These are phyloP conservation scores for Diospyros kaki DNA, from an alignment of 148 eudicot genomes.

Conservation along the genomic window DNA sequence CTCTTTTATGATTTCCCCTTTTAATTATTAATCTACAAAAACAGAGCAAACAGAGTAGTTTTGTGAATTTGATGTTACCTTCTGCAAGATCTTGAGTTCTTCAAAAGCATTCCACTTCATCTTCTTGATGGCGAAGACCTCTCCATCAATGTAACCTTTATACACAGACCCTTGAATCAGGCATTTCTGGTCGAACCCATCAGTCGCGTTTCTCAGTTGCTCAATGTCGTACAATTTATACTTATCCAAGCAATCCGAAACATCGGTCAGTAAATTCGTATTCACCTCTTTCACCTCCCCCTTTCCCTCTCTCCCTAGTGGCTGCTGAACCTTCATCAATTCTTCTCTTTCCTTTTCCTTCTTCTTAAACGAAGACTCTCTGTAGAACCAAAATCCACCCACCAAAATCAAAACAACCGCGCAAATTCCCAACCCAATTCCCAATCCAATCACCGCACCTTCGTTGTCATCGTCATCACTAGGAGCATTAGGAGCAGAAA, in stretches of 20 bases:
- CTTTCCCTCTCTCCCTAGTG: conserved; percentile 16
- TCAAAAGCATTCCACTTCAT: conserved; percentile 98
- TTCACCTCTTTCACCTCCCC: conserved; percentile 38
- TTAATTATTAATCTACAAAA: not conserved
- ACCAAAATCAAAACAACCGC: conserved; percentile 41
- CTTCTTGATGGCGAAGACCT: conserved; percentile 73
- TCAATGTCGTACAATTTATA: conserved; percentile 69
- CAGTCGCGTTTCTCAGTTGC: conserved; percentile 62
- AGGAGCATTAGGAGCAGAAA: not conserved
- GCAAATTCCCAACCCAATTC: conserved; percentile 61
- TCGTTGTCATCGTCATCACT: conserved; percentile 19
- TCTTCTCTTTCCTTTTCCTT: conserved; percentile 11
- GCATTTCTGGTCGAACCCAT: conserved; percentile 56
- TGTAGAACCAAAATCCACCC: conserved; percentile 34
- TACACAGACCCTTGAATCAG: conserved; percentile 81
- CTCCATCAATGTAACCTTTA: conserved; percentile 66
- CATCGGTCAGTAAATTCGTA: conserved; percentile 71
- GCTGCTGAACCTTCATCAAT: conserved; percentile 16
- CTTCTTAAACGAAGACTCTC: conserved; percentile 29
- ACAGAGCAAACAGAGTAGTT: too few species aligned
- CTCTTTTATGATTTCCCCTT: not conserved
- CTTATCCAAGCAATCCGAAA: conserved; percentile 90
- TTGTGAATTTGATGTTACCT: conserved; percentile 37
- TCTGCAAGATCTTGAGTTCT: conserved; percentile 88
- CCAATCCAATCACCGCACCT: conserved; percentile 47